Conservation (phyloP, 257 asterid genomes). For the Ballota nigra region DNA sequence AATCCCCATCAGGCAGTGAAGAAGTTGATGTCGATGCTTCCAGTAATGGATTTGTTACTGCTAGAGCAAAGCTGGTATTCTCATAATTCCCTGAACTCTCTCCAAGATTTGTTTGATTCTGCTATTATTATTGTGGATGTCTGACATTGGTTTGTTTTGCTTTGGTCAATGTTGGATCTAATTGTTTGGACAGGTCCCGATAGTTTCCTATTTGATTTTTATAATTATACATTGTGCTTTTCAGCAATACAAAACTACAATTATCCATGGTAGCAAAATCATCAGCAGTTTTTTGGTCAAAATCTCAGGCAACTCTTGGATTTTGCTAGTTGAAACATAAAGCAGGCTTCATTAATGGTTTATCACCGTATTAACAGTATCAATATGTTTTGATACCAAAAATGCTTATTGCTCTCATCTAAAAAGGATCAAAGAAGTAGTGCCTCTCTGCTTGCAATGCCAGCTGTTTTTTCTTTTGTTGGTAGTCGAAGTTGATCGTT, state of each 20-base stretch:
- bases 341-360: slow-evolving; percentile 2
- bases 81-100: slow-evolving; percentile 6
- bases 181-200: slow-evolving; percentile 8
- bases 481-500: slow-evolving; percentile 2
- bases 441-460: background rate
- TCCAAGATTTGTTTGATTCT: slow-evolving; percentile 2
- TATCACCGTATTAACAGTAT: background rate
- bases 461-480: background rate
- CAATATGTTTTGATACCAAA: background rate
- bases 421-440: background rate
- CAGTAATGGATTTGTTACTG: slow-evolving; percentile 86
- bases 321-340: slow-evolving; percentile 8
- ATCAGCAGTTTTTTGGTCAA: background rate
- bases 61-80: slow-evolving; percentile 85
- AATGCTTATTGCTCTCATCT: background rate
- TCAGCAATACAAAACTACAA: background rate
- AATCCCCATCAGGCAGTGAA: slow-evolving; percentile 60
- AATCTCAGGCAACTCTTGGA: background rate
- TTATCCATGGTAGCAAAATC: slow-evolving; percentile 12
- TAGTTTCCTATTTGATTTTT: slow-evolving; percentile 1
- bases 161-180: slow-evolving; percentile 8
- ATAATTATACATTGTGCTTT: background rate
- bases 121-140: slow-evolving; percentile 13
- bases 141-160: slow-evolving; percentile 3
- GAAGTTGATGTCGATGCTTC: slow-evolving; percentile 62